phyloP scores from a whole-genome alignment of 129 eudicot species.

The Helichrysum umbraculigerum region DNA sequence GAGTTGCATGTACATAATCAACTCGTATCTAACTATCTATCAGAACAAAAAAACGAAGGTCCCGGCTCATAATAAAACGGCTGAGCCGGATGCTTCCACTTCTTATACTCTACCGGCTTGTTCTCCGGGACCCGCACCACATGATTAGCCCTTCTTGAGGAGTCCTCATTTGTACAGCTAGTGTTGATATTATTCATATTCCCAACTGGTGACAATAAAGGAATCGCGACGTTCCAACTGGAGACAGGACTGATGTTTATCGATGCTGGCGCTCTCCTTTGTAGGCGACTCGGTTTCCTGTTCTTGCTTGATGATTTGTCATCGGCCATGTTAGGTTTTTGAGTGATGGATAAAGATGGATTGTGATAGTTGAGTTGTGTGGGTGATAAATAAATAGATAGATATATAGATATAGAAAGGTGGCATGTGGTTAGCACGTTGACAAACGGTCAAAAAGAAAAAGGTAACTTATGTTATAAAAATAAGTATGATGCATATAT shows the following conservation, averaged over 20 bases:
- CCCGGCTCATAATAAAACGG: constrained; percentile 65
- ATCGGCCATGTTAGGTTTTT: neutral
- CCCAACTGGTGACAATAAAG: constrained; percentile 61
- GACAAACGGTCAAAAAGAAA: neutral
- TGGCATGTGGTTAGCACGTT: neutral
- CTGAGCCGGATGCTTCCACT: constrained; percentile 82
- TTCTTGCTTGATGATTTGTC: neutral
- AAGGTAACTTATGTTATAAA: neutral
- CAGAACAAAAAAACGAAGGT: neutral
- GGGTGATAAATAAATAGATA: neutral
- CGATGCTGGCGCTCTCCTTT: constrained; percentile 71
- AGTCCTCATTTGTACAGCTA: constrained; percentile 12
- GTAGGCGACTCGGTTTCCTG: constrained; percentile 46
- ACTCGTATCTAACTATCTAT: neutral
- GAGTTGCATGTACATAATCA: too few relatives aligned
- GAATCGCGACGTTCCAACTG: constrained; percentile 75
- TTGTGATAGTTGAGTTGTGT: neutral
- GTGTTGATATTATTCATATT: constrained; percentile 16
- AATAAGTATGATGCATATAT: too few relatives aligned
- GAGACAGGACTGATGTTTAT: constrained; percentile 45
- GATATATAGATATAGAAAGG: neutral
- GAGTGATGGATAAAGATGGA: neutral
- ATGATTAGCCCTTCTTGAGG: neutral
- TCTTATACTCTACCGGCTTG: constrained; percentile 46
- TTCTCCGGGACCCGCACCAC: constrained; percentile 28